A percentile compares a stretch with the other conserved stretches of the same genome.
Conservation (phyloP, 768 basidiomycete species). For the Chiua virens region DNA sequence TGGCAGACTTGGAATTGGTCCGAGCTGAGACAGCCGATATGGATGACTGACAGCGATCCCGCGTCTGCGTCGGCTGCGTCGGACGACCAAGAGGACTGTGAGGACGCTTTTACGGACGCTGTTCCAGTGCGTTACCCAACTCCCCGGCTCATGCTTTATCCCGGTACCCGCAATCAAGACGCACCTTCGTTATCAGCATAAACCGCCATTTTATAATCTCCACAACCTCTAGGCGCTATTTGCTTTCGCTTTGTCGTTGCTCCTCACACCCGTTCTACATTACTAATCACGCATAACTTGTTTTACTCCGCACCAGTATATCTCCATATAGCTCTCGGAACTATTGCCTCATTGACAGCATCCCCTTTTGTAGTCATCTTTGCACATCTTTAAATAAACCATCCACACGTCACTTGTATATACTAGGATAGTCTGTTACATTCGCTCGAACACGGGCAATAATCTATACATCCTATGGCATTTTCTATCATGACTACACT, state of each 20-base stretch:
- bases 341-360: constrained; percentile 23
- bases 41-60: constrained; percentile 15
- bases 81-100: constrained; percentile 23
- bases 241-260: constrained; percentile 19
- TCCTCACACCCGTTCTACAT: constrained; percentile 23
- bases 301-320: background rate
- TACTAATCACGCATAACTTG: constrained; percentile 25
- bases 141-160: constrained; percentile 12
- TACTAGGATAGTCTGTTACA: constrained; percentile 19
- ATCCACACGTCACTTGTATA: constrained; percentile 28
- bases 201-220: constrained; percentile 9
- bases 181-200: constrained; percentile 15
- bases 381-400: constrained; percentile 15
- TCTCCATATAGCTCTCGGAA: constrained; percentile 6
- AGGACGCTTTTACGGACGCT: constrained; percentile 17
- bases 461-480: constrained; percentile 32
- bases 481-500: constrained; percentile 15
- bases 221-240: constrained; percentile 12
- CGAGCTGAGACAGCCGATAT: constrained; percentile 30
- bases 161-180: constrained; percentile 14
- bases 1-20: constrained; percentile 38
- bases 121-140: constrained; percentile 13
- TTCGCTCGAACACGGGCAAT: constrained; percentile 26
- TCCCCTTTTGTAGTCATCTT: constrained; percentile 26
- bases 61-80: background rate